A percentile compares a stretch with the other conserved stretches of the same genome.
Evolutionary conservation across 495 filamentous ascomycete species (phyloP).

Genomic region (Astrocystis sublimbata): DNA sequence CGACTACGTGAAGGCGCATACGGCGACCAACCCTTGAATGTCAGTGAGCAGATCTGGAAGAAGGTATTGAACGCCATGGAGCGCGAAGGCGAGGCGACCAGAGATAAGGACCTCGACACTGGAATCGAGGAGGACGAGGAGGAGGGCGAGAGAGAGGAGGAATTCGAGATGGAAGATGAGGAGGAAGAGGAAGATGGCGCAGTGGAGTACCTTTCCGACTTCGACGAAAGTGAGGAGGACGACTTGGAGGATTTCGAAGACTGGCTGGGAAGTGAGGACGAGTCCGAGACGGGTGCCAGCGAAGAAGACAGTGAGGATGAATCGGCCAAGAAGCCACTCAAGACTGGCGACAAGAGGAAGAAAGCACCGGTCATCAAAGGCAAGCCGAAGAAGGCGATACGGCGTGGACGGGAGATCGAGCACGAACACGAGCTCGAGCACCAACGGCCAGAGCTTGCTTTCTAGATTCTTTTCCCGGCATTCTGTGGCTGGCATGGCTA

Average conservation of each 20-base stretch:
- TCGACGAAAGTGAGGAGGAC: constrained; percentile 57
- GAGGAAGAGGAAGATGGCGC: constrained; percentile 73
- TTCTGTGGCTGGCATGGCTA: not conserved
- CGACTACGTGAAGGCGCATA: constrained; percentile 89
- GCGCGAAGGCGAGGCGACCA: constrained; percentile 74
- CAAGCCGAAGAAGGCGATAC: constrained; percentile 65
- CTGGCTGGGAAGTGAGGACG: constrained; percentile 51
- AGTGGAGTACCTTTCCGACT: constrained; percentile 79
- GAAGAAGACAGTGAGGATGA: constrained; percentile 53
- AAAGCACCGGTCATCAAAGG: constrained; percentile 53
- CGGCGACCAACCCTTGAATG: constrained; percentile 91
- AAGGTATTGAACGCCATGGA: constrained; percentile 91
- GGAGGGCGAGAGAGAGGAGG: constrained; percentile 59
- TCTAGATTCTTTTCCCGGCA: constrained; percentile 28
- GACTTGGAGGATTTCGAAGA: constrained; percentile 49
- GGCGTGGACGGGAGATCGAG: constrained; percentile 64
- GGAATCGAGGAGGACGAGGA: constrained; percentile 75
- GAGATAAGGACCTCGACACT: constrained; percentile 86
- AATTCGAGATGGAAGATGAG: constrained; percentile 60
- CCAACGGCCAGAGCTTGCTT: constrained; percentile 41
- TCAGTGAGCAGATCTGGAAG: constrained; percentile 94
- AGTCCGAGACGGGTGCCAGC: constrained; percentile 48
- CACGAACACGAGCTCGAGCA: constrained; percentile 62
- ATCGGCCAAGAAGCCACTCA: constrained; percentile 39
- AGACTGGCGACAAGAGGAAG: constrained; percentile 68